Percentiles rank a stretch among this genome's conserved stretches.
Evolutionary conservation across 768 basidiomycete genomes (phyloP).

Genomic region (Chalciporus pseudorubinellus): DNA sequence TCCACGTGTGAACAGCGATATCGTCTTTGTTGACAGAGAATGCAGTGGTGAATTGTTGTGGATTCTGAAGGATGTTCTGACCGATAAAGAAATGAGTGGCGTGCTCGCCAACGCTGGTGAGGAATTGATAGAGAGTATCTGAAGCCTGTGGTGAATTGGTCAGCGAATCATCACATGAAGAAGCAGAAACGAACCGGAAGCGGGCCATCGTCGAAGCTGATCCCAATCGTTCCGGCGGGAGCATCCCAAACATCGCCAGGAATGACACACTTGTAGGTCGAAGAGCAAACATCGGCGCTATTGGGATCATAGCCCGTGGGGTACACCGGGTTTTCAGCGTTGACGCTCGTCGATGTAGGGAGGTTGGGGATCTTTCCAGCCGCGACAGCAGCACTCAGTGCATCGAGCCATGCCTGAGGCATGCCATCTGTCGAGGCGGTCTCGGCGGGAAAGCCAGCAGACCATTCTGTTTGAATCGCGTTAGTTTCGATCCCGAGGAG

Average conservation of each 20-base stretch:
- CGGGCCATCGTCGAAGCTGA: slow-evolving; percentile 84
- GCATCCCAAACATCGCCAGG: slow-evolving; percentile 73
- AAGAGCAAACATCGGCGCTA: slow-evolving; percentile 65
- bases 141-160: slow-evolving; percentile 35
- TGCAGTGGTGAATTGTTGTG: slow-evolving; percentile 52
- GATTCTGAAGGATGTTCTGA: slow-evolving; percentile 61
- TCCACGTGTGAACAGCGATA: slow-evolving; percentile 52
- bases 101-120: slow-evolving; percentile 59
- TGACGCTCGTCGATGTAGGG: slow-evolving; percentile 43
- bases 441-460: slow-evolving; percentile 53
- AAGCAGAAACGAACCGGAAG: slow-evolving; percentile 36
- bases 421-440: slow-evolving; percentile 49
- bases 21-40: slow-evolving; percentile 41
- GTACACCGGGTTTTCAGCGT: slow-evolving; percentile 36
- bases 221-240: slow-evolving; percentile 62
- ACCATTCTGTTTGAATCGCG: slow-evolving; percentile 49
- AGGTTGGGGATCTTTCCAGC: slow-evolving; percentile 75
- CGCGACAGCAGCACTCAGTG: slow-evolving; percentile 61
- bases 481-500: neutral
- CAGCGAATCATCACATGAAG: slow-evolving; percentile 1
- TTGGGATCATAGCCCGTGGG: slow-evolving; percentile 38
- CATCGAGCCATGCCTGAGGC: slow-evolving; percentile 70
- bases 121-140: slow-evolving; percentile 57
- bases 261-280: slow-evolving; percentile 65
- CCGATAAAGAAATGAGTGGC: slow-evolving; percentile 93